phyloP scores from a whole-genome alignment of 805 yeast genomes.

The Pichia scutulata region DNA sequence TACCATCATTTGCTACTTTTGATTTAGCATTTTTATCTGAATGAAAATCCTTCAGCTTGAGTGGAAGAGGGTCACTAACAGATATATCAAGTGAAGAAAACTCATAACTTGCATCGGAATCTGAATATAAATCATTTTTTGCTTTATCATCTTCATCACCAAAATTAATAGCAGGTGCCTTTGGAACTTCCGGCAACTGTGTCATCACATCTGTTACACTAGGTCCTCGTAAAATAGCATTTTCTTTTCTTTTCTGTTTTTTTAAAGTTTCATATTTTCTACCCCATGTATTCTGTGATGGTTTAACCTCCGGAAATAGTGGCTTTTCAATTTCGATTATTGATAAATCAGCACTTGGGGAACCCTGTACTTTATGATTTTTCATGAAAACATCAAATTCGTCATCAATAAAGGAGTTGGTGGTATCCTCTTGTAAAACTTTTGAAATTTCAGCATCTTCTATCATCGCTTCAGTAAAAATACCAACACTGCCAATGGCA shows the following conservation, averaged over 20 bases:
- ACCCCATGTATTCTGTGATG: background rate
- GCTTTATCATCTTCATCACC: background rate
- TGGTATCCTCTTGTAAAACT: conserved; percentile 8
- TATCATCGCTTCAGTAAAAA: conserved; percentile 3
- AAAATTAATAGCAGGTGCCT: background rate
- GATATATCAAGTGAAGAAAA: background rate
- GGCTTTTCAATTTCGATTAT: background rate
- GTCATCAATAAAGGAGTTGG: conserved; percentile 4
- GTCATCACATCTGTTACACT: conserved; percentile 3
- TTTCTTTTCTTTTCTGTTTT: background rate
- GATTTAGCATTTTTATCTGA: background rate
- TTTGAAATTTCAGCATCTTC: conserved; percentile 12
- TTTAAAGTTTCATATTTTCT: background rate
- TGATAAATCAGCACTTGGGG: background rate
- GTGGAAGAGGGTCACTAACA: background rate
- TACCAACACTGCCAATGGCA: background rate
- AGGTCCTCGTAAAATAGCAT: background rate
- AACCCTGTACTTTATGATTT: background rate
- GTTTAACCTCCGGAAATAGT: background rate
- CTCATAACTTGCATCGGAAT: background rate
- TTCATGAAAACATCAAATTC: conserved; percentile 1
- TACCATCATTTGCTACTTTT: too few relatives aligned
- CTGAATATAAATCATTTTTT: background rate
- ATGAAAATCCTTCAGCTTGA: background rate
- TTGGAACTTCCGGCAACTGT: background rate